Evolutionary conservation across 129 eudicot species (phyloP), one percentile per base, ranked within the genome.

Genomic region (Sambucus nigra): DNA sequence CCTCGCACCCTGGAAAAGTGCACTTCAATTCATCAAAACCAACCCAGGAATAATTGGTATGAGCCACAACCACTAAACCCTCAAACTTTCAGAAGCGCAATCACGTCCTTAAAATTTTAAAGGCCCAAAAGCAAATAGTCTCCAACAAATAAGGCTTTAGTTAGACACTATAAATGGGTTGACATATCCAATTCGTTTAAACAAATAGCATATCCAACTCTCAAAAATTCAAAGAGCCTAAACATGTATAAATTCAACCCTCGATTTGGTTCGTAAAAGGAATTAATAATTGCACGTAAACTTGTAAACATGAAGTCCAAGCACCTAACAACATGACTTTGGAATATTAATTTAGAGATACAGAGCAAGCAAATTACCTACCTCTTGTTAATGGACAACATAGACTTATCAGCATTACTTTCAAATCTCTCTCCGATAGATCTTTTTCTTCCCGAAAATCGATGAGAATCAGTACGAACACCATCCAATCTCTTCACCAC

Each of bases 401-500:
- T 17, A 7, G 69, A 24, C 25, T 25, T 41, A 31, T 62, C 69
- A 53, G 63, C 51, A 51, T 44, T 14, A 44, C 25, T 42, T 25
- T 39, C 57, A 23, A 50, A 50, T 21, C 49, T 27, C 14, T 57
- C 45, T 26, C 11, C 24, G 20, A 44, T 5, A 6, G 69, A 56
- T 48, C 69, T 38, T 63, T 70, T 70, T n/a, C 59, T 50, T 20
- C 75, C 53, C 4, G 53, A 55, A 24, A 41, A 22, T 3, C 26
- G 33, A 35, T 24, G 29, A 61, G 53, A 40, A 16, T 55, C 51
- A 33, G 53, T 25, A 10, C 53, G 44, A 39, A 29, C 24, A 20
- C 31, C 53, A 28, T 46, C 59, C 23, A 22, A 47, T 48, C 64
- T 53, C 56, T 41, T 71, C 11, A 71, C 76, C 51, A 64, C 71